Percentiles rank a stretch among this genome's conserved stretches.
Evolutionary conservation across 2,329 filamentous ascomycete species (phyloP).

Genomic region (Aspergillus brunneoviolaceus): DNA sequence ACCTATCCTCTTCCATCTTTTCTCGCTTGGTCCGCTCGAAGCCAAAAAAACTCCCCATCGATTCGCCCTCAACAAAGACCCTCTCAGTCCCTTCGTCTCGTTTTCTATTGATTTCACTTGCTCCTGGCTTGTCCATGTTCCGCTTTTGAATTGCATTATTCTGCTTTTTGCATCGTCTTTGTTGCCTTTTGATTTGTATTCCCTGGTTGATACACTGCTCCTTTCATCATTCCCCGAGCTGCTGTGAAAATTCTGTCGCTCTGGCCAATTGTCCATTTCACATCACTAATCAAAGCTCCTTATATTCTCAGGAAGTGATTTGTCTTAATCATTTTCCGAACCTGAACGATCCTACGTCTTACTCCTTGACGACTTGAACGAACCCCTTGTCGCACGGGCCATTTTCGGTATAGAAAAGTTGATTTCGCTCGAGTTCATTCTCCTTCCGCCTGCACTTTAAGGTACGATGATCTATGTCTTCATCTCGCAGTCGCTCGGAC

Average conservation of each 20-base stretch:
- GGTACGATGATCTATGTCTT: constrained; percentile 16
- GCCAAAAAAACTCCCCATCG: not conserved
- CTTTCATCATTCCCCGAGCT: not conserved
- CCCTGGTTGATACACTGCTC: not conserved
- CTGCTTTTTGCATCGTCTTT: not conserved
- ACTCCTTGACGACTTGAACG: constrained; percentile 45
- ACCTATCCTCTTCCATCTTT: not conserved
- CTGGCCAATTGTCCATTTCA: constrained; percentile 15
- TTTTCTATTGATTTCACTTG: not conserved
- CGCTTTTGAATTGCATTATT: not conserved
- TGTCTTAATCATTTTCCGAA: constrained; percentile 31
- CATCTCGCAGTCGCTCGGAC: not conserved
- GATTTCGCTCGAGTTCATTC: constrained; percentile 23
- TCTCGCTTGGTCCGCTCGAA: not conserved
- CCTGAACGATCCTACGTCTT: constrained; percentile 34
- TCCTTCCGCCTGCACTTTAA: constrained; percentile 21
- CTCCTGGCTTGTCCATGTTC: not conserved
- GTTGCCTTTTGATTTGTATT: too few relatives aligned
- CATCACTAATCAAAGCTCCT: not conserved
- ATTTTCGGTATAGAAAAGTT: constrained; percentile 33
- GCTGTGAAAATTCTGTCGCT: not conserved
- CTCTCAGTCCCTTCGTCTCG: not conserved
- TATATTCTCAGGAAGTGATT: constrained; percentile 25
- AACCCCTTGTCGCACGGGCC: constrained; percentile 37
- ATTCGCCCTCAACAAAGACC: not conserved